phyloP scores from a whole-genome alignment of 805 yeast species.

The Candida gorgasii region DNA sequence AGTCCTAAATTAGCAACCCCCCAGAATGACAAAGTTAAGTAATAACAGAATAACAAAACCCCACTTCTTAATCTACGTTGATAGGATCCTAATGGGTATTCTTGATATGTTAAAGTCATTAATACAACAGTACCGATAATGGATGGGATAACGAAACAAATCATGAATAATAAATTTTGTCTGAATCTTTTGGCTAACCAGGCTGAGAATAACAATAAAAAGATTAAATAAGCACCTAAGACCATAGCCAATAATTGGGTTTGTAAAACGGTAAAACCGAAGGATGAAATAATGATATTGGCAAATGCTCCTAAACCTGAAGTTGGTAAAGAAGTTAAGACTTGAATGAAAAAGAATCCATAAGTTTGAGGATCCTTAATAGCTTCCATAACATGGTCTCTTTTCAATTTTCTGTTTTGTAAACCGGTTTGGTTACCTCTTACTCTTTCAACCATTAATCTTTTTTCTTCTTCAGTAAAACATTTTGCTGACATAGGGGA shows the following conservation, averaged over 20 bases:
- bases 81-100: slow-evolving; percentile 41
- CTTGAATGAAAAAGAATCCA: slow-evolving; percentile 46
- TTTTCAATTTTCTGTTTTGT: slow-evolving; percentile 47
- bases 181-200: slow-evolving; percentile 29
- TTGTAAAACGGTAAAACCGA: slow-evolving; percentile 47
- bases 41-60: slow-evolving; percentile 41
- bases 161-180: slow-evolving; percentile 21
- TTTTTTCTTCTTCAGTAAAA: slow-evolving; percentile 42
- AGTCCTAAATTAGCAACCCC: slow-evolving; percentile 58
- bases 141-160: slow-evolving; percentile 31
- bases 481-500: slow-evolving; percentile 41
- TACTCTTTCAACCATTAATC: slow-evolving; percentile 45
- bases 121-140: slow-evolving; percentile 44
- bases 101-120: slow-evolving; percentile 27
- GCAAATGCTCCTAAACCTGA: slow-evolving; percentile 56
- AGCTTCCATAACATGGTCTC: slow-evolving; percentile 46
- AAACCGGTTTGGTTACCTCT: slow-evolving; percentile 54
- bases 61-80: slow-evolving; percentile 13
- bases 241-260: slow-evolving; percentile 57
- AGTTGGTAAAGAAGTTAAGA: slow-evolving; percentile 48
- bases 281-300: slow-evolving; percentile 49
- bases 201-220: slow-evolving; percentile 31
- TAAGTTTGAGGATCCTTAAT: slow-evolving; percentile 50
- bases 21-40: slow-evolving; percentile 54
- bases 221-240: slow-evolving; percentile 50